phyloP scores from a whole-genome alignment of 23 red algal genomes.

The Gracilaria gracilis region DNA sequence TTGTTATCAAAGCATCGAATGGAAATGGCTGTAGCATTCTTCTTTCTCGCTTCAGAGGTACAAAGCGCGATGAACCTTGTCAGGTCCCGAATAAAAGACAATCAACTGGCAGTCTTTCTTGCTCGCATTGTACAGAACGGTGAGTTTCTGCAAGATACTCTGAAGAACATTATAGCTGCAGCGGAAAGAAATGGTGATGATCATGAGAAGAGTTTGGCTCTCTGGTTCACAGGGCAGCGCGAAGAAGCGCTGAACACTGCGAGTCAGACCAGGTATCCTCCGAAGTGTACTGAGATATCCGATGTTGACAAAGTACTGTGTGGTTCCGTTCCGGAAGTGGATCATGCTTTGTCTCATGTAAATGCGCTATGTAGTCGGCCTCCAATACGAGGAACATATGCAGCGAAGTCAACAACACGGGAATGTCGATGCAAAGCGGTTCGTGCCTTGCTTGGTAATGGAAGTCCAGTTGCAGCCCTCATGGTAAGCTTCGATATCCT shows the following conservation, averaged over 20 bases:
- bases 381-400: constrained; percentile 37
- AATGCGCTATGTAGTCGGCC: constrained; percentile 53
- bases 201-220: constrained; percentile 71
- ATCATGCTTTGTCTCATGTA: constrained; percentile 52
- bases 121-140: constrained; percentile 53
- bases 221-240: constrained; percentile 70
- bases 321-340: constrained; percentile 41
- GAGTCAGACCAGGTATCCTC: constrained; percentile 36
- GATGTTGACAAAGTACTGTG: constrained; percentile 18
- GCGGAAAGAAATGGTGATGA: constrained; percentile 17
- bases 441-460: constrained; percentile 44
- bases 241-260: constrained; percentile 44
- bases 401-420: not conserved
- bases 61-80: constrained; percentile 62
- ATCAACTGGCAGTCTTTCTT: constrained; percentile 73
- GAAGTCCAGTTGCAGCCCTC: constrained; percentile 58
- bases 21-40: constrained; percentile 76
- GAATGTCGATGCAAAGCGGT: constrained; percentile 51
- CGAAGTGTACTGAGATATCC: not conserved
- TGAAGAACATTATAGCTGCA: constrained; percentile 32
- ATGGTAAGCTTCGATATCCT: constrained; percentile 38
- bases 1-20: constrained; percentile 81
- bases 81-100: constrained; percentile 61
- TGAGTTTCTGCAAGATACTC: constrained; percentile 26
- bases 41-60: constrained; percentile 74